These are phyloP conservation scores for Blattamonas nauphoetae DNA, from an alignment of 78 protist genomes.

Conservation along the genomic window DNA sequence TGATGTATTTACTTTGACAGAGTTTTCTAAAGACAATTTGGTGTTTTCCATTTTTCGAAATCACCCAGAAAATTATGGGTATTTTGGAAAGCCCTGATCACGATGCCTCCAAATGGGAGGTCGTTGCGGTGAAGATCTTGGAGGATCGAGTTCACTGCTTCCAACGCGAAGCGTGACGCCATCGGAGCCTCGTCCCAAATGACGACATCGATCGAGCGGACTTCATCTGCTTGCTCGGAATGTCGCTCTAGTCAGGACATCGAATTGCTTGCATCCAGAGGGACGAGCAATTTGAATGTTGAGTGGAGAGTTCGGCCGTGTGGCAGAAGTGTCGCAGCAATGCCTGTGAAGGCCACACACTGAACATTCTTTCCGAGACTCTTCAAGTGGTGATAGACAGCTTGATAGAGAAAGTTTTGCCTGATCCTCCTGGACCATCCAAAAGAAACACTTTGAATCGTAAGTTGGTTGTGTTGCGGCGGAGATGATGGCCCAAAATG, in stretches of 20 bases:
- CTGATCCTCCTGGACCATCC: constrained; percentile 9
- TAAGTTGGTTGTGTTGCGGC: neutral
- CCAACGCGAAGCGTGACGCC: neutral
- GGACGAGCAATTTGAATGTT: neutral
- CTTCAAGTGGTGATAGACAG: neutral
- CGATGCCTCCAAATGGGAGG: neutral
- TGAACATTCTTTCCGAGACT: neutral
- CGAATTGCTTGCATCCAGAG: neutral
- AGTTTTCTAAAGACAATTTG: no score
- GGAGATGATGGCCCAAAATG: neutral
- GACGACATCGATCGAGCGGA: neutral
- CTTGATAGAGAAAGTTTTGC: neutral
- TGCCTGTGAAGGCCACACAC: neutral
- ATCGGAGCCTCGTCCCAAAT: neutral
- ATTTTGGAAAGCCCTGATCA: no score
- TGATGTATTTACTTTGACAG: no score
- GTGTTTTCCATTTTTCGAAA: no score
- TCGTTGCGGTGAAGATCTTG: neutral
- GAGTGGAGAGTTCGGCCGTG: neutral
- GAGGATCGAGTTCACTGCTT: neutral
- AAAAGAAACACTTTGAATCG: neutral
- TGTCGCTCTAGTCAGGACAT: neutral
- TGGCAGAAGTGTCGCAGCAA: neutral
- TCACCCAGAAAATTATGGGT: no score
- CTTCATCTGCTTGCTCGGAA: neutral